Base-by-base conservation (phyloP, 495 filamentous ascomycete species). In the Talaromyces wortmannii region DNA sequence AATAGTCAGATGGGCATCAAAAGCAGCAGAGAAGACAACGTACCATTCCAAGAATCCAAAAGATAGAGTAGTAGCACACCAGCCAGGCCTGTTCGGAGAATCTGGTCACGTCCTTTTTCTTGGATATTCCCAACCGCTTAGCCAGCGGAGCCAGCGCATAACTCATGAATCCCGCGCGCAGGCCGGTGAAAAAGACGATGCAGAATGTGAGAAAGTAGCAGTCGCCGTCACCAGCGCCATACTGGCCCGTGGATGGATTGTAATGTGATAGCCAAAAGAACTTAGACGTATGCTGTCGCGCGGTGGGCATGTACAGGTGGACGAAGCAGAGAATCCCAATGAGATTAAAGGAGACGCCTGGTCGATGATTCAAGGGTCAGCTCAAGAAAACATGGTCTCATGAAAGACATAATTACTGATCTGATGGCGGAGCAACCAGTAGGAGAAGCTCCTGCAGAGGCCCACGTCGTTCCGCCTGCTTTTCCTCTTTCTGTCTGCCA, bases 21-120 rank as follows among this genome's bases (percentile, higher is more conserved):
- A 15, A 13, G 36, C 45, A 8, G 16, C n/a, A 43, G 10, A 23
- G 32, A 10, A 30, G 48, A 18, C 5, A 18, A 72, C 85, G 50
- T 79, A 92, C 86, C 78, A 89, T 76, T 43, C 90, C 90, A 45
- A 90, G 66, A 6, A 81, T 69, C 83, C 86, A 92, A 63, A 87
- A 88, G 44, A 81, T 61, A 33, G 63, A 61, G 66, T 85, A 85
- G 70, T 92, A 94, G 29, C 88, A 59, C 16, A 91, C 59, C 61
- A 95, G 72, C 85, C 88, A 95, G 42, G 80, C 86, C 67, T 95
- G 90, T 65, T 95, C 90, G 50, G 87, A 83, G 73, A 95, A 94
- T 50, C 90, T 74, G 13, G 83, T 80, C 33, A 81, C 63, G 13
- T 78, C 84, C 66, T 89, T 91, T 17, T 11, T 52, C 57, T 70